phyloP scores from a whole-genome alignment of 1,284 basidiomycete species.

The Cerioporus squamosus region DNA sequence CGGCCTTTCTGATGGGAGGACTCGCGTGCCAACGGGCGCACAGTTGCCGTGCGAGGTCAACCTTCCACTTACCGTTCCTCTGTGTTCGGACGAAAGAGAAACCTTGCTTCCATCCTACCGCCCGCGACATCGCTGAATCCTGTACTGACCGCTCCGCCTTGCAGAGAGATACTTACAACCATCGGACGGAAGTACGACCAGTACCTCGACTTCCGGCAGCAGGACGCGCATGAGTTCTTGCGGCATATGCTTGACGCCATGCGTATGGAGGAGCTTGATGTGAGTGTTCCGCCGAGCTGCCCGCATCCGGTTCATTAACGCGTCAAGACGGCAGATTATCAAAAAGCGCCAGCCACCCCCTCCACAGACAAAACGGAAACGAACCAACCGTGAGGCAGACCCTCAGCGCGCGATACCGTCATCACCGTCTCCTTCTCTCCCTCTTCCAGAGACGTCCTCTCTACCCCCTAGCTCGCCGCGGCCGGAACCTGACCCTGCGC shows the following conservation, averaged over 20 bases:
- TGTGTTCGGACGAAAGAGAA: too few species aligned
- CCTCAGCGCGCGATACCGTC: constrained; percentile 9
- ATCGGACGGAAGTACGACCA: constrained; percentile 91
- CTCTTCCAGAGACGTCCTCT: constrained; percentile 1
- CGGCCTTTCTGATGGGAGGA: too few species aligned
- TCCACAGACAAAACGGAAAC: constrained; percentile 41
- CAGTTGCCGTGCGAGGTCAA: too few species aligned
- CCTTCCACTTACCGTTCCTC: too few species aligned
- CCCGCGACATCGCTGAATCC: too few species aligned
- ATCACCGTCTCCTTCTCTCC: constrained; percentile 6
- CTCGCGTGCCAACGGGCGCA: too few species aligned
- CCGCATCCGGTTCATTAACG: too few species aligned
- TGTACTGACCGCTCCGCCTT: neutral
- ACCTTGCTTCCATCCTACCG: too few species aligned
- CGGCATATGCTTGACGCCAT: constrained; percentile 91
- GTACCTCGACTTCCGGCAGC: constrained; percentile 90
- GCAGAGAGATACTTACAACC: constrained; percentile 62
- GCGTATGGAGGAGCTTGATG: constrained; percentile 94
- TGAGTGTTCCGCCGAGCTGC: constrained; percentile 42
- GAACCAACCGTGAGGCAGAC: constrained; percentile 18
- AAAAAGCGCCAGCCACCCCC: constrained; percentile 70
- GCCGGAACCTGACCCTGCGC: neutral
- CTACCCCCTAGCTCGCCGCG: neutral
- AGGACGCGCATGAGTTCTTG: constrained; percentile 94
- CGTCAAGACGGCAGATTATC: constrained; percentile 58